These are phyloP conservation scores for Ilyonectria mors-panacis DNA, from an alignment of 2,329 filamentous ascomycete genomes.

Conservation along the genomic window DNA sequence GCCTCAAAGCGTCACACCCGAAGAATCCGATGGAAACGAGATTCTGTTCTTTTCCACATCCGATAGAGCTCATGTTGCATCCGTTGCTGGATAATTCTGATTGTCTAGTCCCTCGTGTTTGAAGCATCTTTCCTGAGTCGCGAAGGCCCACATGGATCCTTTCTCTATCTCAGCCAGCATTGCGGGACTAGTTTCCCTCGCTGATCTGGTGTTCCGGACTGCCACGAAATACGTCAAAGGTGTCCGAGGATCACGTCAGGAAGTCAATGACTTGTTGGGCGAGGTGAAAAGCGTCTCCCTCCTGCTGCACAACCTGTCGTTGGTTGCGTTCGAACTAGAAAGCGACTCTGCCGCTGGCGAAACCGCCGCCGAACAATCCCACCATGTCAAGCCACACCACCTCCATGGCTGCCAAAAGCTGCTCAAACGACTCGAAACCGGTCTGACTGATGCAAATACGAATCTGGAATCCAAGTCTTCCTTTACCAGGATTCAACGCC, in stretches of 20 bases:
- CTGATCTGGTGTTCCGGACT: constrained; percentile 29
- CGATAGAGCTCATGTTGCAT: background rate
- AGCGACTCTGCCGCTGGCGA: background rate
- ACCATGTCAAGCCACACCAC: constrained; percentile 2
- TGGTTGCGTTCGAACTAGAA: constrained; percentile 24
- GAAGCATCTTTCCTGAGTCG: background rate
- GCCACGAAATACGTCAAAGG: constrained; percentile 20
- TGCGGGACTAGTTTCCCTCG: constrained; percentile 26
- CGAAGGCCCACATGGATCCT: constrained; percentile 11
- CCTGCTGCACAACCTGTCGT: background rate
- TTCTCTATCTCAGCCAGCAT: constrained; percentile 32
- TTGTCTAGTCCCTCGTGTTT: background rate
- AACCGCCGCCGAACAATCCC: background rate
- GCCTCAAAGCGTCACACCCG: background rate
- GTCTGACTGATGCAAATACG: background rate
- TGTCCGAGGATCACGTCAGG: constrained; percentile 8
- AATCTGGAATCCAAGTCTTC: background rate
- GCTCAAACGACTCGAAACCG: constrained; percentile 6
- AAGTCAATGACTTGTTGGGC: background rate
- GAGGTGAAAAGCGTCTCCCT: constrained; percentile 21
- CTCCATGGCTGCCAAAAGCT: constrained; percentile 19
- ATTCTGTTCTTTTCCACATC: background rate
- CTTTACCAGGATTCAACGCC: background rate
- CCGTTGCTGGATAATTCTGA: background rate
- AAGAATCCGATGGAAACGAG: background rate